Conservation (phyloP, 352 stramenopile genomes). For the Pythium monospermum region DNA sequence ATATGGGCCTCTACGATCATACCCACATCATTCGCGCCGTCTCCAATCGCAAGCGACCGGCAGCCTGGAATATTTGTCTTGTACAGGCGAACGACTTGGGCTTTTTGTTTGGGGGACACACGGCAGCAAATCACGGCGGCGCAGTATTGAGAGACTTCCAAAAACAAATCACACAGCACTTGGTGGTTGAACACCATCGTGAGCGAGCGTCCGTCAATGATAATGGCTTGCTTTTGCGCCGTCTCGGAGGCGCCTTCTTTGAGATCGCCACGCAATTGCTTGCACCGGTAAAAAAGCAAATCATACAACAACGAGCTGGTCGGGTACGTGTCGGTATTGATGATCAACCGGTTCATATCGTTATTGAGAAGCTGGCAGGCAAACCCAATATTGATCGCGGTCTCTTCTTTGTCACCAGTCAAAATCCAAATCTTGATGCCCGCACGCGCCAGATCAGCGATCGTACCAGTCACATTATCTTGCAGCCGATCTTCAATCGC, state of each 20-base stretch:
- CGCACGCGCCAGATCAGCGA: slow-evolving; percentile 63
- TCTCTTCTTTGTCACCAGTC: slow-evolving; percentile 93
- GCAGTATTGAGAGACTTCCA: slow-evolving; percentile 82
- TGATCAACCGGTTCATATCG: slow-evolving; percentile 90
- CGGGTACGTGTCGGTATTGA: slow-evolving; percentile 63
- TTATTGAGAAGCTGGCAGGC: slow-evolving; percentile 94
- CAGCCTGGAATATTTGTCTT: slow-evolving; percentile 82
- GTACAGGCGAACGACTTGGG: slow-evolving; percentile 82
- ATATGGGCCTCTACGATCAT: slow-evolving; percentile 99
- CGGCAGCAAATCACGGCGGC: slow-evolving; percentile 87
- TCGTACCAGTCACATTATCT: slow-evolving; percentile 67
- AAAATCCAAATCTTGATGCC: slow-evolving; percentile 87
- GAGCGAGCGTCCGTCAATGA: slow-evolving; percentile 70
- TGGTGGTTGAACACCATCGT: slow-evolving; percentile 77
- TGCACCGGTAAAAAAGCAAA: slow-evolving; percentile 43
- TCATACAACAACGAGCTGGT: slow-evolving; percentile 57
- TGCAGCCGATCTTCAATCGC: slow-evolving; percentile 83
- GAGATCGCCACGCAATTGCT: slow-evolving; percentile 30
- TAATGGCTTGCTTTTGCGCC: slow-evolving; percentile 39
- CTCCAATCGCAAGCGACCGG: slow-evolving; percentile 94
- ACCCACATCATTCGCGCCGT: slow-evolving; percentile 98
- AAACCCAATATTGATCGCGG: slow-evolving; percentile 96
- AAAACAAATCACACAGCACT: slow-evolving; percentile 68
- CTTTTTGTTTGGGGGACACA: slow-evolving; percentile 91
- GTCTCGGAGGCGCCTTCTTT: slow-evolving; percentile 23